These are phyloP conservation scores for Thymus quinquecostatus DNA, from an alignment of 257 asterid genomes.

Conservation along the genomic window DNA sequence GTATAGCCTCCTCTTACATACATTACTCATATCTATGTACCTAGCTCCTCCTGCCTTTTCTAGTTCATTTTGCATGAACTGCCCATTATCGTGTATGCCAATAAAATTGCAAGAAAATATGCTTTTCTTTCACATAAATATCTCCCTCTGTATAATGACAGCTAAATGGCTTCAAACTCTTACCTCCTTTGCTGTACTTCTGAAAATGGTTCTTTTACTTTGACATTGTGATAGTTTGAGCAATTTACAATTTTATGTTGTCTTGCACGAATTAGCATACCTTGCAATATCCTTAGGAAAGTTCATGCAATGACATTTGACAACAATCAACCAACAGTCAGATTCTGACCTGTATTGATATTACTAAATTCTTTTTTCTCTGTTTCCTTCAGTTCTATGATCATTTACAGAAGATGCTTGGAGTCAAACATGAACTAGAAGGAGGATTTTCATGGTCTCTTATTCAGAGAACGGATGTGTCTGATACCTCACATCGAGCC, in stretches of 20 bases:
- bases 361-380: neutral
- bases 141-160: neutral
- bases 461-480: constrained; percentile 68
- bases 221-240: too few species aligned
- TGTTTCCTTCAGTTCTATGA: constrained; percentile 60
- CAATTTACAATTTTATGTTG: neutral
- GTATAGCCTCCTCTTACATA: neutral
- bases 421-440: constrained; percentile 83
- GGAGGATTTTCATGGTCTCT: constrained; percentile 90
- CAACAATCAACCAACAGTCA: too few species aligned
- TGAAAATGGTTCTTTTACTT: neutral
- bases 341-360: constrained; percentile 13
- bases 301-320: neutral
- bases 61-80: neutral
- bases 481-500: constrained; percentile 60
- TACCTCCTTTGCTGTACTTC: neutral
- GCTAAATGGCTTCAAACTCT: neutral
- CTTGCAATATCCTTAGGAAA: neutral
- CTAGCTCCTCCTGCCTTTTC: neutral
- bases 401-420: constrained; percentile 77
- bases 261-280: neutral
- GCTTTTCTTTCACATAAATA: neutral
- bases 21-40: neutral
- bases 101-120: neutral
- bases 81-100: neutral